phyloP scores from a whole-genome alignment of 441 rosid species.

The Caryocar brasiliense region DNA sequence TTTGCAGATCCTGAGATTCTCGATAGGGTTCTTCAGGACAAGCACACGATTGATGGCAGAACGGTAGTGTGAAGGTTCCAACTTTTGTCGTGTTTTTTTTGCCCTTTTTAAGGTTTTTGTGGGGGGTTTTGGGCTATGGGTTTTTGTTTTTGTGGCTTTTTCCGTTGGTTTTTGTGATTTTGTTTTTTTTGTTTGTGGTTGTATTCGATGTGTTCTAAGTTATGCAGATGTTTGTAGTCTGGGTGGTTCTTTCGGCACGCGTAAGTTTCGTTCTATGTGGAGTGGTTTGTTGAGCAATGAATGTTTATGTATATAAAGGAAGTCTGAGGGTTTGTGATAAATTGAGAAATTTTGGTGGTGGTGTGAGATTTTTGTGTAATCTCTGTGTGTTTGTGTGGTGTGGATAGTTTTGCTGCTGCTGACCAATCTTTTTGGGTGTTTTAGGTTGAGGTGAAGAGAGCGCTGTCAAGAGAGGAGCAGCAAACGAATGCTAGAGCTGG shows the following conservation, averaged over 20 bases:
- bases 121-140: background rate
- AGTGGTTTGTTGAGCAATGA: too few relatives aligned
- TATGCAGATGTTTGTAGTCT: too few relatives aligned
- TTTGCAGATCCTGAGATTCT: conserved; percentile 68
- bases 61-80: conserved; percentile 27
- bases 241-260: too few relatives aligned
- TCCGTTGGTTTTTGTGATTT: background rate
- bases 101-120: background rate
- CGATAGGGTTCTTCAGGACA: conserved; percentile 70
- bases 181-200: background rate
- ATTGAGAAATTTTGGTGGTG: too few relatives aligned
- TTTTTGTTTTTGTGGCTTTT: background rate
- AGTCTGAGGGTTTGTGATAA: too few relatives aligned
- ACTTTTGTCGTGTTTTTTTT: background rate
- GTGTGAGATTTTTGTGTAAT: too few relatives aligned
- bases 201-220: too few relatives aligned
- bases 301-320: too few relatives aligned
- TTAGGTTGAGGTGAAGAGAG: conserved; percentile 91
- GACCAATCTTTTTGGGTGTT: conserved; percentile 1
- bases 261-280: too few relatives aligned
- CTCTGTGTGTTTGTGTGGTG: too few relatives aligned
- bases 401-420: too few relatives aligned
- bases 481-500: conserved; percentile 56
- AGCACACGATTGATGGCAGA: conserved; percentile 80
- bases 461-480: conserved; percentile 92